Base-by-base conservation (phyloP, 1,284 basidiomycete species). In the Singerocomus rubriflavus region DNA sequence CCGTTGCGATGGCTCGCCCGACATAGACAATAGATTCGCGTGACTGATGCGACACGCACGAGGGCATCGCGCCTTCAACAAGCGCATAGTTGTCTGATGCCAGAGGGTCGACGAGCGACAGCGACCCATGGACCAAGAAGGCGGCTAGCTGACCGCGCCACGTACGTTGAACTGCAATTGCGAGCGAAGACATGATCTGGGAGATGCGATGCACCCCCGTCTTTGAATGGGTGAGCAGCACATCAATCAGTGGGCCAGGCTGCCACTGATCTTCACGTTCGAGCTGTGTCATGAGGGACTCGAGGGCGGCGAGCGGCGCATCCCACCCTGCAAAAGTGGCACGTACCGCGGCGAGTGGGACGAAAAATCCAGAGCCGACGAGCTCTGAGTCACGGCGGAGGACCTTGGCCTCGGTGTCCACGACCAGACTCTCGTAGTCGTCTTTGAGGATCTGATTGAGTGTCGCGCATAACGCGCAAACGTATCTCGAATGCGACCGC, bases 291-390 rank as follows among this genome's bases (percentile, higher is more conserved):
- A 89, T 71, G 31, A 94, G 71, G 6, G 77, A 70, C 37, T 78
- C 75, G 16, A 94, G 76, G 3, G 87, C 80, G 16, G 80, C 78
- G 43, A 94, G 73, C 14, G 90, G 91, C 9, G 86, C 84, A 59
- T 91, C 87, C 92, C 92, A 94, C 63, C 80, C 80, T 17, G 88
- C 79, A 65, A 94, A 93, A 6, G 80, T 81, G 4, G 92, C 89
- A 42, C 88, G 81, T 46, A 94, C 71, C 6, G 85, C 84, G 0
- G 91, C 88, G 29, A 94, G 72, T 1, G 91, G 91, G 3, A 94
- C 91, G 63, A 88, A 92, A 6, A 85, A 84, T 37, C 87, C 81
- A 49, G 75, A 77, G 49, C 82, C 80, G 33, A 94, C 91, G 17
- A 92, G 75, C 46, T 73, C 76, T 7, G 82, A 73, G 61, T 93